Percentiles rank a stretch among this genome's conserved stretches.
These are phyloP conservation scores for Ceratobasidium sp. DNA, from an alignment of 1,284 basidiomycete genomes.

Conservation along the genomic window DNA sequence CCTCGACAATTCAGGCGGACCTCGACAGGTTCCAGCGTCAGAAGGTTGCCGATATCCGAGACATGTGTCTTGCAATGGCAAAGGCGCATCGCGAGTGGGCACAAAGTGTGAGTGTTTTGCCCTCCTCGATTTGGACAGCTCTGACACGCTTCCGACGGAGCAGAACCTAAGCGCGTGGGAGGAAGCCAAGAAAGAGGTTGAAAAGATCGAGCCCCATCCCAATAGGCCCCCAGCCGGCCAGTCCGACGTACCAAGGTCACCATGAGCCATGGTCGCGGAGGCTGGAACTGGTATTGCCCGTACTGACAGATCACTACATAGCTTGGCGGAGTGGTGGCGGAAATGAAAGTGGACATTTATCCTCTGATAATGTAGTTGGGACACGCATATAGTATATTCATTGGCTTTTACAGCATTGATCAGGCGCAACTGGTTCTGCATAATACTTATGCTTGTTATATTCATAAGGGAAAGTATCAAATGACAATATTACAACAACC, in stretches of 20 bases:
- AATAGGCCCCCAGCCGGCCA: slow-evolving; percentile 60
- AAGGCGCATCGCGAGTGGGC: slow-evolving; percentile 94
- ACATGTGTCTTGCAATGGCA: slow-evolving; percentile 91
- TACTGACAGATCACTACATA: too few relatives aligned
- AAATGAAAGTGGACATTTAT: slow-evolving; percentile 13
- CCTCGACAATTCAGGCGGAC: slow-evolving; percentile 95
- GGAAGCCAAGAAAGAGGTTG: slow-evolving; percentile 89
- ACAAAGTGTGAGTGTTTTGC: slow-evolving; percentile 69
- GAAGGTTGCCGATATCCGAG: slow-evolving; percentile 93
- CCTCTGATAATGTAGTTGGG: slow-evolving; percentile 10
- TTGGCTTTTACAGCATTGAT: too few relatives aligned
- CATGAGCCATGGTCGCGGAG: slow-evolving; percentile 52
- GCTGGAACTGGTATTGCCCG: slow-evolving; percentile 63
- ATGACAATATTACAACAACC: too few relatives aligned
- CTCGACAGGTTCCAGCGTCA: slow-evolving; percentile 98
- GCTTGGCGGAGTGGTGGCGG: background rate
- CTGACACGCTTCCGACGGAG: slow-evolving; percentile 23
- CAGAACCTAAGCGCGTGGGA: slow-evolving; percentile 98
- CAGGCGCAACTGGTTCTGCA: too few relatives aligned
- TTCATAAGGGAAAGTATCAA: too few relatives aligned
- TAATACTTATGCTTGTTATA: too few relatives aligned
- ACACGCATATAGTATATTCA: slow-evolving; percentile 14
- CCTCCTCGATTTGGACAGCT: slow-evolving; percentile 3
- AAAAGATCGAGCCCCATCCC: slow-evolving; percentile 86
- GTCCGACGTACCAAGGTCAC: slow-evolving; percentile 48